Conservation (phyloP, 2,329 filamentous ascomycete genomes). For the Teratosphaeria destructans region DNA sequence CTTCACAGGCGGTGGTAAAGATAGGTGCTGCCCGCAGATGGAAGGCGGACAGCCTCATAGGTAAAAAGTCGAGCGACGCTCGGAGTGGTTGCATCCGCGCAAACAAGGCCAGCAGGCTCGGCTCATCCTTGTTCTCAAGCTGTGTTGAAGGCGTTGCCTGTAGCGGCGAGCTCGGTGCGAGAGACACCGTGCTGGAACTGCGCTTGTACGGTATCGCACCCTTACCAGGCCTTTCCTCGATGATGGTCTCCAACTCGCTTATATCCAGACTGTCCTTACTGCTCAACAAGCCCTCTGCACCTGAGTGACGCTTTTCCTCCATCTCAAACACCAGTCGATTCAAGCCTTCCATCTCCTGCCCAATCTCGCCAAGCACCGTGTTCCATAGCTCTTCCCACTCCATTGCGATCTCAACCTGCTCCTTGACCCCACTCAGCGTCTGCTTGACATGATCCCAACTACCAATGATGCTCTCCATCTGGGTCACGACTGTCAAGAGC, state of each 20-base stretch:
- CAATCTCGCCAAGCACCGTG: slow-evolving; percentile 83
- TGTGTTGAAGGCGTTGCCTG: slow-evolving; percentile 45
- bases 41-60: slow-evolving; percentile 86
- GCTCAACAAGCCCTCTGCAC: slow-evolving; percentile 53
- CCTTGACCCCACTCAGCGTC: slow-evolving; percentile 68
- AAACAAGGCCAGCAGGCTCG: slow-evolving; percentile 78
- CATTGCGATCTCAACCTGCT: slow-evolving; percentile 93
- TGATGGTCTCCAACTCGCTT: slow-evolving; percentile 82
- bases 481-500: slow-evolving; percentile 62
- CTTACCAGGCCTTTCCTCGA: slow-evolving; percentile 67
- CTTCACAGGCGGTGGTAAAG: slow-evolving; percentile 85
- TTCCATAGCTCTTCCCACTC: slow-evolving; percentile 99
- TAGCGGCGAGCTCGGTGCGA: slow-evolving; percentile 50
- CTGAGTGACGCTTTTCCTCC: slow-evolving; percentile 87
- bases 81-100: slow-evolving; percentile 89
- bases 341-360: slow-evolving; percentile 73
- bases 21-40: slow-evolving; percentile 63
- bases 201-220: slow-evolving; percentile 45
- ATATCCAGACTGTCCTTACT: slow-evolving; percentile 55
- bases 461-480: slow-evolving; percentile 78
- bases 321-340: slow-evolving; percentile 85
- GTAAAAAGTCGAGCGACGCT: slow-evolving; percentile 87
- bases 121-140: slow-evolving; percentile 62
- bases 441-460: slow-evolving; percentile 78
- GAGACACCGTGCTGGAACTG: slow-evolving; percentile 56